Base-by-base conservation (phyloP, 345 rosid species). In the Arabidopsis thaliana region DNA sequence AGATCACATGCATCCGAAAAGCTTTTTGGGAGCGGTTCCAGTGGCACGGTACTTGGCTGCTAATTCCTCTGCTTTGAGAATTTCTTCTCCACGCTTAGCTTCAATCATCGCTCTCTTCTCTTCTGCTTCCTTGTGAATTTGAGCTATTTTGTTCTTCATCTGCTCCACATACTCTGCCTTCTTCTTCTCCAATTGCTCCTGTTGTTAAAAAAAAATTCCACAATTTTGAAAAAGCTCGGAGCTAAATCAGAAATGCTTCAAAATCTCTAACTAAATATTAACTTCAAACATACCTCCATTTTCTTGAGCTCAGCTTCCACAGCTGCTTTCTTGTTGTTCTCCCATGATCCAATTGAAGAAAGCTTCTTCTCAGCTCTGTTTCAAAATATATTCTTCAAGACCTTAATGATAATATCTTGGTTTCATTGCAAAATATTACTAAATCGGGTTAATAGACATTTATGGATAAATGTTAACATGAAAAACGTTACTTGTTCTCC, bases 281-380 rank as follows among this genome's bases (percentile, higher is more conserved):
- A 16, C 20, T 16, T 16, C 2, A 20, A 38, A 0, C 9, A n/a
- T 14, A 78, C 78, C 67, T 79, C 82, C n/a, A 79, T 79, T 74
- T 67, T 74, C 79, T 69, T 79, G 71, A 79, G 82, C 6, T 79
- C 82, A 37, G 82, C 82, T 69, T 79, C 82, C 0, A 69, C 75
- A 33, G 57, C 64, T 55, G 82, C 82, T 55, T 69, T 79, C 49
- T 79, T 79, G 68, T 67, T 74, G 57, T 74, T 74, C 61, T 79
- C 82, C 82, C 82, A 79, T 46, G 82, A 67, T 8, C n/a, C 82
- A 38, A 79, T 79, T 4, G 82, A 75, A 61, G 79, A 79, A 45
- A 79, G 78, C 6, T 79, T 73, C 72, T 79, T 79, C 67, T 79
- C 74, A 33, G 82, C 82, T 69, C 82, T 79, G 61, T 45, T 2